phyloP scores from a whole-genome alignment of 2,329 filamentous ascomycete species.

The Neopestalotiopsis clavispora region DNA sequence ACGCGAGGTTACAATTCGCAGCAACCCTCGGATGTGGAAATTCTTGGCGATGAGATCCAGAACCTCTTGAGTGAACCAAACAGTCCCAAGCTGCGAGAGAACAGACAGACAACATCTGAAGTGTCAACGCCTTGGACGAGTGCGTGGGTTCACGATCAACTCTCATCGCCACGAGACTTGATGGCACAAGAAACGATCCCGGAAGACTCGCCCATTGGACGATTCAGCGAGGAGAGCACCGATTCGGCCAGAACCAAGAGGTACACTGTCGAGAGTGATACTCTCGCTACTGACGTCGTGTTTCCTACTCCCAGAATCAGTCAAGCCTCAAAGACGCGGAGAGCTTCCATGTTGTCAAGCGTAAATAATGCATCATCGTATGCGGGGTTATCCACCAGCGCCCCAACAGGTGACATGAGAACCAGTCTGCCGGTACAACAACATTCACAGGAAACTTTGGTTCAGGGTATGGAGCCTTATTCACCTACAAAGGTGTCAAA shows the following conservation, averaged over 20 bases:
- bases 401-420: conserved; percentile 28
- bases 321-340: neutral
- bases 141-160: conserved; percentile 31
- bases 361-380: conserved; percentile 25
- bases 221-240: conserved; percentile 12
- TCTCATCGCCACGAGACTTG: conserved; percentile 22
- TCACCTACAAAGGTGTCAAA: neutral
- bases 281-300: neutral
- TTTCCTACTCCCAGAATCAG: neutral
- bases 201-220: conserved; percentile 22
- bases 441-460: conserved; percentile 4
- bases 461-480: neutral
- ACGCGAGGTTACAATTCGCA: conserved; percentile 11
- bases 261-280: conserved; percentile 5
- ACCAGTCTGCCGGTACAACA: conserved; percentile 23
- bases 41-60: conserved; percentile 28
- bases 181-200: conserved; percentile 24
- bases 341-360: conserved; percentile 27
- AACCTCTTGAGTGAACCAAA: conserved; percentile 11
- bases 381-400: conserved; percentile 18
- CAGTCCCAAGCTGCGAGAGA: neutral
- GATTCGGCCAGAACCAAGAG: neutral
- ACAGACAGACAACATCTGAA: neutral
- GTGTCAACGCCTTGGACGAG: conserved; percentile 24
- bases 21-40: conserved; percentile 28